Evolutionary conservation across 2,329 filamentous ascomycete species (phyloP).

Genomic region (Thelonectria blattea): DNA sequence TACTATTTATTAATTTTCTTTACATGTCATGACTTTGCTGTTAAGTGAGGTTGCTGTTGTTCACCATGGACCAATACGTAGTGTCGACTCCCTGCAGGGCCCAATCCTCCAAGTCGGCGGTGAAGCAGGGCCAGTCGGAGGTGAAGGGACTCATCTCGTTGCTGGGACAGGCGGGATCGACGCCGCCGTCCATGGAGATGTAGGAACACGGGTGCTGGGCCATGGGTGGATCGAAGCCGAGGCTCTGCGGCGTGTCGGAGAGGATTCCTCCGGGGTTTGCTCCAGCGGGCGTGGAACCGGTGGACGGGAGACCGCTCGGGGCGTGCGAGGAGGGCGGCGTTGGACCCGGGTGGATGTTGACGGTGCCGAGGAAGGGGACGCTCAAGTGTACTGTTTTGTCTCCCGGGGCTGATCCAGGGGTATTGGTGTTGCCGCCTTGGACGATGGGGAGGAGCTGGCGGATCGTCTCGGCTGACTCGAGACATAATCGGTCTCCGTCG

Average conservation of each 20-base stretch:
- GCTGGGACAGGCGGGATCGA: constrained; percentile 17
- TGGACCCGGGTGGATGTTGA: constrained; percentile 47
- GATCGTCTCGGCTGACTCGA: constrained; percentile 52
- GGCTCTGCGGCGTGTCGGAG: constrained; percentile 19
- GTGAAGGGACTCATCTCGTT: constrained; percentile 11
- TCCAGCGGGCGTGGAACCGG: constrained; percentile 20
- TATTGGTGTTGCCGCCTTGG: constrained; percentile 30
- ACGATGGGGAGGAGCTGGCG: constrained; percentile 51
- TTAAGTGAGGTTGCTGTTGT: constrained; percentile 28
- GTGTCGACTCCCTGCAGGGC: constrained; percentile 50
- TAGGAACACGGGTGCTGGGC: not conserved
- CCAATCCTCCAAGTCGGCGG: constrained; percentile 46
- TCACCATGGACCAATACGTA: constrained; percentile 44
- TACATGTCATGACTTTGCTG: not conserved
- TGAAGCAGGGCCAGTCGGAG: constrained; percentile 35
- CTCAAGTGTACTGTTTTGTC: constrained; percentile 45
- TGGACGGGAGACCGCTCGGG: constrained; percentile 22
- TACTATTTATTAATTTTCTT: constrained; percentile 2
- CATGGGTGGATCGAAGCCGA: constrained; percentile 4
- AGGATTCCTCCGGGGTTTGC: constrained; percentile 5
- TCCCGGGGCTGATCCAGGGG: constrained; percentile 13
- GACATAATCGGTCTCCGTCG: constrained; percentile 50
- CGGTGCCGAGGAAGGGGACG: constrained; percentile 54
- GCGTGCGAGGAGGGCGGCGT: constrained; percentile 13
- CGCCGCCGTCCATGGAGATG: constrained; percentile 9